Evolutionary conservation across 768 basidiomycete species (phyloP), one percentile per base, ranked within the genome.

Genomic region (Lactarius evosmus): DNA sequence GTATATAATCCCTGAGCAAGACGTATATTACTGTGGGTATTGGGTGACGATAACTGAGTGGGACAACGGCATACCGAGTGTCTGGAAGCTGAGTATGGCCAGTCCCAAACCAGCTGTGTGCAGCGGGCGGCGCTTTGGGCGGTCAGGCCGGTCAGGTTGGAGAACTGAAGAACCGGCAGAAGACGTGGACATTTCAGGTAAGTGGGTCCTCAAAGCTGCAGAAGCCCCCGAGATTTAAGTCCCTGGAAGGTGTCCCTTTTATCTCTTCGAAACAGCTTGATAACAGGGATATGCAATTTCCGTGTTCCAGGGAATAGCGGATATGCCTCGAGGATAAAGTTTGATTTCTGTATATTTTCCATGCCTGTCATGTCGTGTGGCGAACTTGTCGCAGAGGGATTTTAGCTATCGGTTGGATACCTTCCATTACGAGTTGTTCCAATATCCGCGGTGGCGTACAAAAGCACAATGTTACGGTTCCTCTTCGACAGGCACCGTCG

Each of bases 1-100:
- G 67, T 76, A 79, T 38, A 81, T 77, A 51, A 78, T 76, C 0
- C 79, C 78, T 71, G 65, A 57, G 65, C 32, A 67, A 27, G 2
- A 22, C 22, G 19, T 7, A 32, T 58, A 27, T n/a, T 4, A 54
- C 40, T 25, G 25, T 38, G 22, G 7, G 8, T 4, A 29, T 12
- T 12, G 34, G 9, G 34, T 8, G 16, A 25, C 7, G 14, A 41
- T 1, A n/a, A 11, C 12, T 49, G 38, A 16, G 33, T 34, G 17
- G 16, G 46, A 14, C 19, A 29, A 27, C 14, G 2, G n/a, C 52
- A 0, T 58, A 75, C 74, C 74, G 9, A 75, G 60, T 4, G 74
- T 71, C 69, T 75, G 74, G 55, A 75, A 75, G 52, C 71, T 73
- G 17, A 75, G 66, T 9, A 70, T 12, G n/a, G 69, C 40, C 44